phyloP scores from a whole-genome alignment of 2,329 filamentous ascomycete genomes.

The Talaromyces funiculosus region DNA sequence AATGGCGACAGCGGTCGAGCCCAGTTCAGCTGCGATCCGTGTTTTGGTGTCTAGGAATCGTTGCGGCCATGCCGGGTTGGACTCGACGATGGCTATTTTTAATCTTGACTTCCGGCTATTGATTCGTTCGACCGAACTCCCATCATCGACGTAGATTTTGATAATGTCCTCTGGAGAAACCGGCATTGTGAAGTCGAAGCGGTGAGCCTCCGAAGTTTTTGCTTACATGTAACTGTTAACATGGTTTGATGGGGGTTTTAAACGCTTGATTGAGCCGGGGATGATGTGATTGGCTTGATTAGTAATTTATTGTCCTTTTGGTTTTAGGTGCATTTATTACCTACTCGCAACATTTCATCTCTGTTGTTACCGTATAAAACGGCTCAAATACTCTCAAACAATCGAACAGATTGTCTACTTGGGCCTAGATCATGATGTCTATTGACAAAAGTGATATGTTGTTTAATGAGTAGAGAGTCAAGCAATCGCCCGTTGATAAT shows the following conservation, averaged over 20 bases:
- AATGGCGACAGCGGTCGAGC: constrained; percentile 28
- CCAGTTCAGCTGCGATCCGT: constrained; percentile 20
- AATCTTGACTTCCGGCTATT: background rate
- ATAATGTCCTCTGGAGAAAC: background rate
- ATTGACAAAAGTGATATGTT: background rate
- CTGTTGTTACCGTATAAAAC: too few species aligned
- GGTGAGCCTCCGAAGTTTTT: background rate
- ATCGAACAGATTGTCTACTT: background rate
- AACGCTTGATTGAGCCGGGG: too few species aligned
- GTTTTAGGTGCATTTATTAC: background rate
- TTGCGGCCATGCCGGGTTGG: constrained; percentile 21
- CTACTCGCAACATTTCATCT: background rate
- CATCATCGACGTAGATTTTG: background rate
- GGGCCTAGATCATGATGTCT: background rate
- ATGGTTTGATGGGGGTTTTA: background rate
- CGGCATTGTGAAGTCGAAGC: background rate
- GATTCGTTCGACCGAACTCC: background rate
- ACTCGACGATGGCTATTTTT: constrained; percentile 21
- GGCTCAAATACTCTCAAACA: too few species aligned
- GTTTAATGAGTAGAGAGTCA: background rate
- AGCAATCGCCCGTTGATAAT: background rate
- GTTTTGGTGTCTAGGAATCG: constrained; percentile 16
- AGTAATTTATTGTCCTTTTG: background rate
- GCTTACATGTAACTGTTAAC: background rate
- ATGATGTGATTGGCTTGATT: background rate